Evolutionary conservation across 352 stramenopile genomes (phyloP).

Genomic region (Phytophthora macrochlamydospora): DNA sequence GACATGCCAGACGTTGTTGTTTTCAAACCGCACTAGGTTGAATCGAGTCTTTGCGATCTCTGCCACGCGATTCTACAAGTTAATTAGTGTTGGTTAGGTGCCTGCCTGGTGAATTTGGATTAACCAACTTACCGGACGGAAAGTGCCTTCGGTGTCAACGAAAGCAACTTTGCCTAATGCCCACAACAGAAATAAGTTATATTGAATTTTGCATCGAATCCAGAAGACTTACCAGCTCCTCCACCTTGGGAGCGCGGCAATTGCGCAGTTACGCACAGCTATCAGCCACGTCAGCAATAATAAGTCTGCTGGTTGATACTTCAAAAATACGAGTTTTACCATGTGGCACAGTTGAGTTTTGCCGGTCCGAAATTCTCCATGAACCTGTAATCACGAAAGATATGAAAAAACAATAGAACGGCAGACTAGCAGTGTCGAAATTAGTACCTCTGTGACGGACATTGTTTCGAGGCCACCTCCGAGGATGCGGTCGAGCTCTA

Average conservation of each 20-base stretch:
- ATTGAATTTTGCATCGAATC: background rate
- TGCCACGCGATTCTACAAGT: conserved; percentile 69
- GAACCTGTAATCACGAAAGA: conserved; percentile 56
- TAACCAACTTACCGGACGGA: conserved; percentile 66
- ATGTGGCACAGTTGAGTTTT: conserved; percentile 96
- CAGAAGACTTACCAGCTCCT: conserved; percentile 61
- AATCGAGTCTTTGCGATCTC: conserved; percentile 87
- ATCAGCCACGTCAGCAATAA: no score
- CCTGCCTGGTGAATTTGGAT: background rate
- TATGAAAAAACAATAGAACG: background rate
- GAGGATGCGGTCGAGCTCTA: conserved; percentile 86
- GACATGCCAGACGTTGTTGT: background rate
- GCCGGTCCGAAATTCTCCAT: conserved; percentile 93
- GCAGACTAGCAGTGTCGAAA: background rate
- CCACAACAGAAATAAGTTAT: conserved; percentile 2
- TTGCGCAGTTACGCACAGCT: conserved; percentile 85
- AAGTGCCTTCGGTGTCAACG: conserved; percentile 94
- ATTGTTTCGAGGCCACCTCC: conserved; percentile 90
- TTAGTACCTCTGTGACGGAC: conserved; percentile 88
- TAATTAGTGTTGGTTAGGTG: conserved; percentile 1
- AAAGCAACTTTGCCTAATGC: conserved; percentile 80
- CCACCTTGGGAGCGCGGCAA: conserved; percentile 84
- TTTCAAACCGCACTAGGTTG: conserved; percentile 49
- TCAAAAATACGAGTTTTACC: conserved; percentile 26
- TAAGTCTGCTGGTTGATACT: background rate